Evolutionary conservation across 2,329 filamentous ascomycete species (phyloP), one percentile per base, ranked within the genome.

Genomic region (Waltergamsia citrina): DNA sequence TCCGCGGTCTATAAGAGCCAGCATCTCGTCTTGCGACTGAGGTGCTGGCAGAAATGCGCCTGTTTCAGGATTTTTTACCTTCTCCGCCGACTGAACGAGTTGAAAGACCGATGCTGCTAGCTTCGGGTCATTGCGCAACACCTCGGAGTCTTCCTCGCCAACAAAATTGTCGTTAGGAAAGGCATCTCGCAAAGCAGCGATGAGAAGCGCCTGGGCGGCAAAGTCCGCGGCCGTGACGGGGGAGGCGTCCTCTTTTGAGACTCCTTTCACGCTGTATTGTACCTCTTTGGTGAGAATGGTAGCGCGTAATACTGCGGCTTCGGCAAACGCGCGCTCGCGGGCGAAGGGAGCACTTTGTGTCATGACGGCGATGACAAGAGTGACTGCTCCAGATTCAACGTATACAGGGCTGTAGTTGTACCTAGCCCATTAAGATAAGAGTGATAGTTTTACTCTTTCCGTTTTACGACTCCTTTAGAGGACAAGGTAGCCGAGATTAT

Each of bases 221-320:
- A 79, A 78, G 48, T 80, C 75, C 38, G 73, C 74, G 24, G 76
- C 66, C 1, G 76, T 79, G 33, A 81, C 76, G 17, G 75, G 75
- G 0, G 67, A 69, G 32, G 63, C 56, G 49, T 80, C 75, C 36
- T 59, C 60, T 49, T 80, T 79, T 46, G 68, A 63, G 34, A 76
- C 57, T 16, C 60, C 62, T 36, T 59, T 60, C 57, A 44, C 76
- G 52, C 38, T 57, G 49, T 48, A 48, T 26, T 54, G 54, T 16
- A 60, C 50, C 21, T 42, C 45, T 47, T 77, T 76, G 14, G 75
- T 79, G 24, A 79, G 60, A 12, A 71, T 53, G 4, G 71, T 65
- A 33, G 74, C 74, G 40, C 65, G 59, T 43, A 73, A 67, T 14
- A 77, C 69, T 15, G 70, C 63, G 2, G 63, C 51, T 40, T 58